Conservation (phyloP, 2,329 filamentous ascomycete genomes). For the Aschersonia sp. region DNA sequence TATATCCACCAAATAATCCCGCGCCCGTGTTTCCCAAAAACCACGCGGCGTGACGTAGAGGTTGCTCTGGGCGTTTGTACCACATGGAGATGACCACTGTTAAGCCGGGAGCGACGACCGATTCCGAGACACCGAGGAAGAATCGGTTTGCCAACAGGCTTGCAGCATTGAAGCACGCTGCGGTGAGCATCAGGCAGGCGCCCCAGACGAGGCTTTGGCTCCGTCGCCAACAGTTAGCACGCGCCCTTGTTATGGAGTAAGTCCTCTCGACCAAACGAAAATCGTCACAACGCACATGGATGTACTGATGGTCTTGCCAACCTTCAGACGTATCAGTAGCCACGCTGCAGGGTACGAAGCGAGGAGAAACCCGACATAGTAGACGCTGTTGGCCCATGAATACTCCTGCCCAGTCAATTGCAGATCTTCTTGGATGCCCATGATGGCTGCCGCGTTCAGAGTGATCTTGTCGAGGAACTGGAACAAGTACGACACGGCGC, state of each 20-base stretch:
- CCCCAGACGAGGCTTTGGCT: constrained; percentile 16
- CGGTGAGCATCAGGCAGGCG: constrained; percentile 26
- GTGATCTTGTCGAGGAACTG: constrained; percentile 48
- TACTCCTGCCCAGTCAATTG: constrained; percentile 32
- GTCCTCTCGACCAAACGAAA: no score
- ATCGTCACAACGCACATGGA: constrained; percentile 7
- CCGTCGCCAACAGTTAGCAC: neutral
- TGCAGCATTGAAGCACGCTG: constrained; percentile 16
- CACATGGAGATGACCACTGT: constrained; percentile 17
- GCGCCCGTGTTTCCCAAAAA: constrained; percentile 18
- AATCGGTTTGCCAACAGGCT: constrained; percentile 16
- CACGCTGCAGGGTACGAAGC: constrained; percentile 12
- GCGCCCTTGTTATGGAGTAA: neutral
- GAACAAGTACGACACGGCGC: constrained; percentile 39
- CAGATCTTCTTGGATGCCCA: constrained; percentile 31
- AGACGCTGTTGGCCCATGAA: constrained; percentile 33
- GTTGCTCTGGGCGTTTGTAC: constrained; percentile 16
- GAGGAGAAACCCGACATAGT: constrained; percentile 35
- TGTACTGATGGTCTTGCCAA: constrained; percentile 13
- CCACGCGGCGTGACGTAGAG: constrained; percentile 16
- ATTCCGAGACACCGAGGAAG: constrained; percentile 17
- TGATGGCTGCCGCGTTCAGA: constrained; percentile 34
- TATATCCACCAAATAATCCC: constrained; percentile 13
- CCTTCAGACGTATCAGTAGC: constrained; percentile 11
- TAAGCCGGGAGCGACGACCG: constrained; percentile 15